Base-by-base conservation (phyloP, 352 stramenopile species). In the Discostella stelligera region DNA sequence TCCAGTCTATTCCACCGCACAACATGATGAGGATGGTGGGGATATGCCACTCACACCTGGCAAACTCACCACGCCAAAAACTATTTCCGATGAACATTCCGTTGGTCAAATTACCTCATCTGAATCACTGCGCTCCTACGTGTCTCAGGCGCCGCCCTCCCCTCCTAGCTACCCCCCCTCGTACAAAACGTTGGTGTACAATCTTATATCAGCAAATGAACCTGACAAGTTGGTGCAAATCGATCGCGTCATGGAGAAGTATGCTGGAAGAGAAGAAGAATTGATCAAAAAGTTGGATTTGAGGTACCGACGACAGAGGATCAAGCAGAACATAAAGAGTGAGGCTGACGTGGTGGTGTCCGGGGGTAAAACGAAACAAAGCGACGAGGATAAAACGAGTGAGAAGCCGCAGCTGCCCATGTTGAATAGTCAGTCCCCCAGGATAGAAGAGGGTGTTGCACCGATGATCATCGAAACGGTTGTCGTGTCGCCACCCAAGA, bases 231-330 rank as follows among this genome's bases (percentile, higher is more conserved):
- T 84, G 41, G 9, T 54, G 46, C 77, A 84, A 52, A 56, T 84
- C n/a, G 77, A 84, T 73, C 46, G 72, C 10, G 77, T 85, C 9
- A 75, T 85, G 71, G 25, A 74, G 27, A 85, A 85, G 58, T 85
- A 85, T 48, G 13, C n/a, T 3, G 77, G 77, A 25, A 72, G 68
- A 46, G 77, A 85, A 52, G 77, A 80, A 37, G 77, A 85, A 59
- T 56, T 85, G 27, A 80, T 85, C 18, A 59, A 55, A 55, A 85
- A 85, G 52, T 70, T 85, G 53, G 77, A 85, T 69, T 37, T 72
- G n/a, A 48, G 77, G 44, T 85, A 85, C 68, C 49, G 65, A 25
- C 65, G 71, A 21, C 63, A 56, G 56, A 80, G 50, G 41, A 64
- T 66, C 18, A 77, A 67, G 37, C 56, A 27, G 30, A 60, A 58